Conservation (phyloP, 169 alveolate genomes). For the Cryptosporidium sp. region DNA sequence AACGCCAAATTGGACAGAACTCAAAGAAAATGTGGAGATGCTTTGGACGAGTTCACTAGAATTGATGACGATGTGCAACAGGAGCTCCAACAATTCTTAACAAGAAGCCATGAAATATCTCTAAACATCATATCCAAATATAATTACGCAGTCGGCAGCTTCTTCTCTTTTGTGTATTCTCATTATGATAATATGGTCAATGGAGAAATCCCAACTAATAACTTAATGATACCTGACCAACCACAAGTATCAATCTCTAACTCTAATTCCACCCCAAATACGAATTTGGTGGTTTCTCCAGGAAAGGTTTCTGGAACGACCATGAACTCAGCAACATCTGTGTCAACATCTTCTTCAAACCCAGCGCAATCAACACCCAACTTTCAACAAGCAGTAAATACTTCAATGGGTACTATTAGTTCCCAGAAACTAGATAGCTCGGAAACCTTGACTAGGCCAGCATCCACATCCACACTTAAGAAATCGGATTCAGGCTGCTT, state of each 20-base stretch:
- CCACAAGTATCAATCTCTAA: constrained; percentile 18
- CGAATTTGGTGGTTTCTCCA: not conserved
- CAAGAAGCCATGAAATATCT: constrained; percentile 61
- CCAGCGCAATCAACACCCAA: constrained; percentile 23
- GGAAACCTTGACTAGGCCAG: constrained; percentile 42
- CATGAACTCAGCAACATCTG: constrained; percentile 13
- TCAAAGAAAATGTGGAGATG: constrained; percentile 72
- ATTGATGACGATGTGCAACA: constrained; percentile 73
- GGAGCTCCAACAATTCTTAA: constrained; percentile 57
- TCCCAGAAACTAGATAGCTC: constrained; percentile 39
- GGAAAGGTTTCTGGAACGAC: not conserved
- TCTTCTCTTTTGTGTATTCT: constrained; percentile 50
- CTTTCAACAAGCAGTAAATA: not conserved
- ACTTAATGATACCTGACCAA: constrained; percentile 54
- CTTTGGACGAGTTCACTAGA: constrained; percentile 72
- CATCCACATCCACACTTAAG: constrained; percentile 62
- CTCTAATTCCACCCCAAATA: constrained; percentile 3
- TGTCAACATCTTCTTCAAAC: not conserved
- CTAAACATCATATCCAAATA: constrained; percentile 37
- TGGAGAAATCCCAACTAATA: constrained; percentile 53
- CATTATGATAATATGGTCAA: constrained; percentile 47
- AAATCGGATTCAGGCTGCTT: constrained; percentile 60
- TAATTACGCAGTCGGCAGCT: constrained; percentile 47
- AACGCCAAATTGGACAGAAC: constrained; percentile 71
- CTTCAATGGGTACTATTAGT: constrained; percentile 4